Percentiles rank a stretch among this genome's conserved stretches.
Conservation (phyloP, 2,329 filamentous ascomycete genomes). For the Trichoderma harzianum region DNA sequence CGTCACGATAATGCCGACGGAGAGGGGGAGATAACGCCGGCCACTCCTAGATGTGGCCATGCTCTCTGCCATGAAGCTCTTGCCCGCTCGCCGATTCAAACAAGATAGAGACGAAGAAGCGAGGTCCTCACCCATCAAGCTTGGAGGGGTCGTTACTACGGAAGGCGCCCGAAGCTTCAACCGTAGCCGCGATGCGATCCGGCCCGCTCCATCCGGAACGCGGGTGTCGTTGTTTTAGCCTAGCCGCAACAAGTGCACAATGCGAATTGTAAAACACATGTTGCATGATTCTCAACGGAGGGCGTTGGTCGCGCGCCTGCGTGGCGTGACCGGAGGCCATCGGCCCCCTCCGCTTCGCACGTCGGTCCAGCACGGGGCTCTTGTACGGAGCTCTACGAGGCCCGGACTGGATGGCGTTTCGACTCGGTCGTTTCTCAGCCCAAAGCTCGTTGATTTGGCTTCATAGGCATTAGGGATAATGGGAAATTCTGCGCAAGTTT, state of each 20-base stretch:
- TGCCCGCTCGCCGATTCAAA: background rate
- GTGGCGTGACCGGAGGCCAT: constrained; percentile 11
- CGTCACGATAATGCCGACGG: background rate
- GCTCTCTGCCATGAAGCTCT: background rate
- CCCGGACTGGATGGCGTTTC: background rate
- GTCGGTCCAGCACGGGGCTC: background rate
- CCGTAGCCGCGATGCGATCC: background rate
- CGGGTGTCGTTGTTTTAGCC: background rate
- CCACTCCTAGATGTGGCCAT: background rate
- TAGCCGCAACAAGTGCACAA: background rate
- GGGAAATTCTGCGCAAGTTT: background rate
- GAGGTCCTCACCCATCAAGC: background rate
- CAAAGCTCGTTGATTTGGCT: background rate
- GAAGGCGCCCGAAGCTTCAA: background rate
- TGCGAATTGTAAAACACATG: background rate
- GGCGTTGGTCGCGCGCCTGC: constrained; percentile 1
- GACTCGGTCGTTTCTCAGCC: background rate
- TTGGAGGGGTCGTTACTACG: background rate
- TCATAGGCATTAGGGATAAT: background rate
- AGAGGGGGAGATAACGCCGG: background rate
- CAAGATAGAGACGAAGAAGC: background rate
- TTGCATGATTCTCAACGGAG: background rate
- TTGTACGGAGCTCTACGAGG: constrained; percentile 1
- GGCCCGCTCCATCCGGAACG: background rate
- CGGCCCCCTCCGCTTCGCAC: background rate